Evolutionary conservation across 2,329 filamentous ascomycete genomes (phyloP).

Genomic region (Cercospora sesami): DNA sequence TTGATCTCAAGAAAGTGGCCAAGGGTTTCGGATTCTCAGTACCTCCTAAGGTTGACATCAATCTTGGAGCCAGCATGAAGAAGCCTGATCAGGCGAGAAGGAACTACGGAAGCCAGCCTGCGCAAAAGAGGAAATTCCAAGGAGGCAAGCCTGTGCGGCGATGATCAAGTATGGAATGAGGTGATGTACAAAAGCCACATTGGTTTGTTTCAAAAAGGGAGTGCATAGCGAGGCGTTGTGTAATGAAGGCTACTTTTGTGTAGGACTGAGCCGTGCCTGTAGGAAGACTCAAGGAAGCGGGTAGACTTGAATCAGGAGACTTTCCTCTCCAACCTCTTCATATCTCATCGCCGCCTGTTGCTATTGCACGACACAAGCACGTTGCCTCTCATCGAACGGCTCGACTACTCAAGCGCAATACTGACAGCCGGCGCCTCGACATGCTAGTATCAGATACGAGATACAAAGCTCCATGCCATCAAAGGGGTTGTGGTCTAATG

Average conservation of each 20-base stretch:
- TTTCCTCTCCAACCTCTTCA: neutral
- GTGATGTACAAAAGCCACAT: neutral
- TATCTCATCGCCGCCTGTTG: neutral
- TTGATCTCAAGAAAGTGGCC: conserved; percentile 79
- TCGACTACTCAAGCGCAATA: too few relatives aligned
- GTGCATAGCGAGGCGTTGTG: conserved; percentile 13
- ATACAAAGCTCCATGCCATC: too few relatives aligned
- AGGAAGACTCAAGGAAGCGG: neutral
- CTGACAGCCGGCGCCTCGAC: too few relatives aligned
- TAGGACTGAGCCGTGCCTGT: neutral
- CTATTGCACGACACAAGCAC: neutral
- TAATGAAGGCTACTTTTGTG: neutral
- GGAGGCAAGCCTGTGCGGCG: conserved; percentile 15
- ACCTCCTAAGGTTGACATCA: conserved; percentile 77
- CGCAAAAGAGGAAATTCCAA: conserved; percentile 47
- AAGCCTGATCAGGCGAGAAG: conserved; percentile 71
- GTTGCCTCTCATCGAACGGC: neutral
- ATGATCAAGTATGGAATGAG: neutral
- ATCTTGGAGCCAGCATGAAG: conserved; percentile 72
- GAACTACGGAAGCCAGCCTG: conserved; percentile 76
- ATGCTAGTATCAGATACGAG: too few relatives aligned
- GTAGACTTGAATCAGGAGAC: neutral
- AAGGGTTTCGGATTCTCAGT: conserved; percentile 79
- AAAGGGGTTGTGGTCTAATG: too few relatives aligned
- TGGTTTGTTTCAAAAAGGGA: neutral